Evolutionary conservation across 2,329 filamentous ascomycete species (phyloP).

Genomic region (Verticillium nubilum): DNA sequence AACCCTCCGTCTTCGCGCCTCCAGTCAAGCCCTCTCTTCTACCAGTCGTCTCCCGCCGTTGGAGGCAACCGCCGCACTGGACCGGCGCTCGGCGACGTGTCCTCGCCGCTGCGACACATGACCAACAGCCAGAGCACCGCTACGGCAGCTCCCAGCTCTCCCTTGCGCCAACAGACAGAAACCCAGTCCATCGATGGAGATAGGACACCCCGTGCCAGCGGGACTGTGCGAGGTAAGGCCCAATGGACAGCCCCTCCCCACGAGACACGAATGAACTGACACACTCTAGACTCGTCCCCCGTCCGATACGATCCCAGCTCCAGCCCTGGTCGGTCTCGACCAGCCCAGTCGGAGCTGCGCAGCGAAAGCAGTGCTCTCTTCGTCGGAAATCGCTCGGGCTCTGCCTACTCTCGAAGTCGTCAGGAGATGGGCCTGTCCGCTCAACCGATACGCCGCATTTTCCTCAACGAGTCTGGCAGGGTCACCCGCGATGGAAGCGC

Average conservation of each 20-base stretch:
- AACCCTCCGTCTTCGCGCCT: constrained; percentile 40
- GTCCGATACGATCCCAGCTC: constrained; percentile 89
- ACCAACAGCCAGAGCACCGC: constrained; percentile 50
- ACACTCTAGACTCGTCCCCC: constrained; percentile 73
- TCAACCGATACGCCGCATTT: constrained; percentile 46
- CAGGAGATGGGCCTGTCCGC: constrained; percentile 59
- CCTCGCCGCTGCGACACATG: constrained; percentile 52
- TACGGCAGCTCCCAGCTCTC: constrained; percentile 47
- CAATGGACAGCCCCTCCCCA: neutral
- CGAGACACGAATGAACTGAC: neutral
- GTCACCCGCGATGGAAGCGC: constrained; percentile 46
- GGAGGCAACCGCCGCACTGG: constrained; percentile 21
- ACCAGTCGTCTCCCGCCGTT: constrained; percentile 44
- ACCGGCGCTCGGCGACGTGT: constrained; percentile 31
- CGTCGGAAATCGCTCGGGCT: constrained; percentile 54
- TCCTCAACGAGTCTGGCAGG: constrained; percentile 54
- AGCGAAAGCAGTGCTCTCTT: constrained; percentile 91
- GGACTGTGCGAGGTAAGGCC: constrained; percentile 54
- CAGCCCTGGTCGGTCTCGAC: constrained; percentile 63
- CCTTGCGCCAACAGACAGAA: constrained; percentile 53
- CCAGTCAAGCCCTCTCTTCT: constrained; percentile 78
- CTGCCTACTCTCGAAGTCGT: constrained; percentile 63
- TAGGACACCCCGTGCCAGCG: constrained; percentile 65
- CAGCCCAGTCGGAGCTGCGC: constrained; percentile 61
- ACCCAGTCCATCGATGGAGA: constrained; percentile 49